A percentile compares a stretch with the other conserved stretches of the same genome.
phyloP scores from a whole-genome alignment of 2,329 filamentous ascomycete genomes.

The Lachnellula willkommii region DNA sequence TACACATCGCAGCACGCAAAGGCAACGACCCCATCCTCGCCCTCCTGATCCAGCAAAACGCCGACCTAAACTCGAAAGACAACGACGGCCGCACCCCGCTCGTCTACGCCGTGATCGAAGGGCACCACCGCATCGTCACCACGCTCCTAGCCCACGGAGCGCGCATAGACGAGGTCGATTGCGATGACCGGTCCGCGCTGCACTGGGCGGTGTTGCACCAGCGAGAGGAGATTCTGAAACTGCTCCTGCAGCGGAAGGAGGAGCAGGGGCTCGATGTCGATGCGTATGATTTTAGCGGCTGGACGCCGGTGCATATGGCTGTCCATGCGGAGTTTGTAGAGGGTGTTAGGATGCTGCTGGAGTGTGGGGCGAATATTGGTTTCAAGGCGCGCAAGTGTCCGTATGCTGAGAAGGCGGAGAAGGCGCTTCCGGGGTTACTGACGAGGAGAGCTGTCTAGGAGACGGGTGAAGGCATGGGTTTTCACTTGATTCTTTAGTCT shows the following conservation, averaged over 20 bases:
- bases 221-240: neutral
- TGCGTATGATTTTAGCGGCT: neutral
- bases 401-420: neutral
- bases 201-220: neutral
- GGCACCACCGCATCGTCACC: neutral
- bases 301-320: neutral
- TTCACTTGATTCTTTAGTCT: no score
- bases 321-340: neutral
- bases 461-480: no score
- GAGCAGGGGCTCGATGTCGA: neutral
- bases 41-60: slow-evolving; percentile 4
- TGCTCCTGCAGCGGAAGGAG: neutral
- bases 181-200: neutral
- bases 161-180: neutral
- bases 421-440: neutral
- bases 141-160: slow-evolving; percentile 4
- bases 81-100: slow-evolving; percentile 3
- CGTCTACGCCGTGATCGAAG: slow-evolving; percentile 3
- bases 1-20: slow-evolving; percentile 5
- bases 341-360: neutral
- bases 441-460: neutral
- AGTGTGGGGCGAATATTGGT: neutral
- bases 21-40: slow-evolving; percentile 1
- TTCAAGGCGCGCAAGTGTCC: neutral
- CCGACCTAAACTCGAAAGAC: slow-evolving; percentile 1